phyloP scores from a whole-genome alignment of 768 basidiomycete genomes.

The Nidularia pulvinata region DNA sequence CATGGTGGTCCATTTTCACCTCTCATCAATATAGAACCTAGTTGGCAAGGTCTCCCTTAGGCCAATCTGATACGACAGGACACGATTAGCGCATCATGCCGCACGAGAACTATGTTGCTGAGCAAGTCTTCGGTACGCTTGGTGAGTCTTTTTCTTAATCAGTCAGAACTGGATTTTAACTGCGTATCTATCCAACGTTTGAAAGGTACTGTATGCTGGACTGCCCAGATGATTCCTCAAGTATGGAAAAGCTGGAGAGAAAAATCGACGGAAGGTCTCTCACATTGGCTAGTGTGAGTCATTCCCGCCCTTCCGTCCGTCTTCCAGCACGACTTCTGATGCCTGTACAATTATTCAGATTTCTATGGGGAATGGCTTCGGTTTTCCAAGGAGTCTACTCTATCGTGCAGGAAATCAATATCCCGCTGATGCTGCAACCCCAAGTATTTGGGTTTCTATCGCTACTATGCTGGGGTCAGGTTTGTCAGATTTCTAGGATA shows the following conservation, averaged over 20 bases:
- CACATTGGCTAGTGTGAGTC: slow-evolving; percentile 61
- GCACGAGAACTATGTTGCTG: background rate
- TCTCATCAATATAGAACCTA: too few relatives aligned
- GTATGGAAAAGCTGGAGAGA: slow-evolving; percentile 70
- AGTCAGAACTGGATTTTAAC: background rate
- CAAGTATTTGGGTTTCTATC: slow-evolving; percentile 63
- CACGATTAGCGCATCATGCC: background rate
- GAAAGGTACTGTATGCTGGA: slow-evolving; percentile 67
- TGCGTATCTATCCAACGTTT: background rate
- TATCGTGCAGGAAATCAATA: slow-evolving; percentile 63
- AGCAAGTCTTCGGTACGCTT: slow-evolving; percentile 50
- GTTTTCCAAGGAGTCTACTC: slow-evolving; percentile 69
- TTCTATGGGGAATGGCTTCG: slow-evolving; percentile 62
- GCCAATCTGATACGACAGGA: too few relatives aligned
- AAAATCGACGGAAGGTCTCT: slow-evolving; percentile 71
- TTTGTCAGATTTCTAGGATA: slow-evolving; percentile 10
- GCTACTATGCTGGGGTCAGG: slow-evolving; percentile 68
- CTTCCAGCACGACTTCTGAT: background rate
- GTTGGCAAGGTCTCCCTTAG: background rate
- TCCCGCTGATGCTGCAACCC: slow-evolving; percentile 71
- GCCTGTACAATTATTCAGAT: slow-evolving; percentile 22
- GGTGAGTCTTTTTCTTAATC: slow-evolving; percentile 34
- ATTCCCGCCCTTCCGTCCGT: background rate
- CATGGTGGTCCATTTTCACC: too few relatives aligned
- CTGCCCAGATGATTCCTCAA: slow-evolving; percentile 67